These are phyloP conservation scores for Fusarium nurragi DNA, from an alignment of 2,329 filamentous ascomycete species.

Conservation along the genomic window DNA sequence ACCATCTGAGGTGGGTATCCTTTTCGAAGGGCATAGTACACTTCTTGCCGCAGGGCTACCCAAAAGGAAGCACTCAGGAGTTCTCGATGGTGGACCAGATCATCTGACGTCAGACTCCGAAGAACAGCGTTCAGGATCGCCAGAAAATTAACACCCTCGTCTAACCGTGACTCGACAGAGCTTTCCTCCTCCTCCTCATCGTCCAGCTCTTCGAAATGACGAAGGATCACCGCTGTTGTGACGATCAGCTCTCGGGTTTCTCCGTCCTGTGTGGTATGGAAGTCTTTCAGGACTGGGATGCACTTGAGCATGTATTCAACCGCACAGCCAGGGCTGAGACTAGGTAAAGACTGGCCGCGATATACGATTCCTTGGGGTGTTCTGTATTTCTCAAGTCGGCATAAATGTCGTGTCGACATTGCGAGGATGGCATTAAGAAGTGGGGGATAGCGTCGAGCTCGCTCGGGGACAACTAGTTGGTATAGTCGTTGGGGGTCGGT, in stretches of 20 bases:
- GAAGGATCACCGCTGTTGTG: constrained; percentile 23
- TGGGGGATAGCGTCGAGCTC: constrained; percentile 27
- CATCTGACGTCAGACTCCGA: constrained; percentile 23
- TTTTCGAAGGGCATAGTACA: constrained; percentile 27
- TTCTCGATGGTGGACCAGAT: constrained; percentile 21
- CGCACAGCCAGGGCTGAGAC: constrained; percentile 8
- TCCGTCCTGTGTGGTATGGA: constrained; percentile 27
- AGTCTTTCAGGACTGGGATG: constrained; percentile 30
- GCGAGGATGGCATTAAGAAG: constrained; percentile 30
- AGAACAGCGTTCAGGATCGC: constrained; percentile 32
- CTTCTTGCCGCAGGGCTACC: constrained; percentile 36
- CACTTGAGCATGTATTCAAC: constrained; percentile 41
- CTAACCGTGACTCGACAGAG: fast-evolving
- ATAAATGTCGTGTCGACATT: constrained; percentile 27
- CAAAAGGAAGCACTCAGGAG: constrained; percentile 31
- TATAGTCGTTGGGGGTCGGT: constrained; percentile 24
- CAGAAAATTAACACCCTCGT: constrained; percentile 29
- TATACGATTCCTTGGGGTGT: constrained; percentile 15
- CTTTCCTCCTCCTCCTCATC: constrained; percentile 35
- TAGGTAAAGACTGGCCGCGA: constrained; percentile 18
- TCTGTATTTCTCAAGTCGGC: constrained; percentile 12
- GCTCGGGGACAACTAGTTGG: constrained; percentile 27
- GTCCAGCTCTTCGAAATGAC: constrained; percentile 37
- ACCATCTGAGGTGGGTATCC: constrained; percentile 37
- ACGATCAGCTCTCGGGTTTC: constrained; percentile 32